Evolutionary conservation across 345 rosid species (phyloP), one percentile per base, ranked within the genome.

Genomic region (Gynandropsis gynandra): DNA sequence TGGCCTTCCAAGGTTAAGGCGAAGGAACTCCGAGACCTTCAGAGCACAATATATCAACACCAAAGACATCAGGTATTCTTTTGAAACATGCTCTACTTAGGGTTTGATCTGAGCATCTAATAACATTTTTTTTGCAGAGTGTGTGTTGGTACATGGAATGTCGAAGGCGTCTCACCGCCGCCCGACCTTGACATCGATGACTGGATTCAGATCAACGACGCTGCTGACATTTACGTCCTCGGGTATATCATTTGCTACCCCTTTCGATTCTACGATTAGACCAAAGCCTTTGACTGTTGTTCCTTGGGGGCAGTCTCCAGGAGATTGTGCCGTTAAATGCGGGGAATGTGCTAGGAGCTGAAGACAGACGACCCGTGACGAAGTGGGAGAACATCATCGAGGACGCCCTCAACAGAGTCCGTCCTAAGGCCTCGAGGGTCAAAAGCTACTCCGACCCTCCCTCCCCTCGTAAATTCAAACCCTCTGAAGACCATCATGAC

Each of bases 241-340:
- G 96, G 96, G 96, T 84, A 70, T 41, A 59, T 55, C 59, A 58
- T 65, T 59, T 21, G 2, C 16, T 58, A 34, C 65, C 24, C 51
- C 64, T 44, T 52, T 0, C 21, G n/a, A n/a, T n/a, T n/a, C n/a
- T n/a, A n/a, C n/a, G n/a, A n/a, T n/a, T n/a, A n/a, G n/a, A n/a
- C n/a, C n/a, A n/a, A n/a, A n/a, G n/a, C n/a, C n/a, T n/a, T n/a
- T n/a, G n/a, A n/a, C n/a, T n/a, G n/a, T n/a, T n/a, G n/a, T n/a
- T n/a, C n/a, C n/a, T n/a, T n/a, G n/a, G n/a, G n/a, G n/a, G 2
- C 61, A 90, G 98, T 54, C 67, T 90, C 53, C 98, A 87, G 79
- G 98, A 90, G 70, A 84, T 90, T 40, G 95, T 90, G 36, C 96
- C 98, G 15, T 75, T 90, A 43, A 90, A 79, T 69, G 89, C 98